A percentile compares a stretch with the other conserved stretches of the same genome.
phyloP scores from a whole-genome alignment of 768 basidiomycete genomes.

The Butyriboletus loyo region DNA sequence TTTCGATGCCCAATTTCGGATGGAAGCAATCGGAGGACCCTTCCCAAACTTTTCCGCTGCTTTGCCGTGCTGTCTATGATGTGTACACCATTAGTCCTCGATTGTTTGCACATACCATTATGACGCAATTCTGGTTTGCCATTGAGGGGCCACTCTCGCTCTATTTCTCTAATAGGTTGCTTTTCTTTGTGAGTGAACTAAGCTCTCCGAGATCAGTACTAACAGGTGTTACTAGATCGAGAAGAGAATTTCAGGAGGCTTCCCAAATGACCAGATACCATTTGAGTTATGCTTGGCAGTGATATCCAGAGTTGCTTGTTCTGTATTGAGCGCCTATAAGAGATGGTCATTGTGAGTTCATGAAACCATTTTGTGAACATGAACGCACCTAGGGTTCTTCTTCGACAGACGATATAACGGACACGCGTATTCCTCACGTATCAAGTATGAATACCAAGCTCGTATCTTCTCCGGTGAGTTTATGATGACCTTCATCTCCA shows the following conservation, averaged over 20 bases:
- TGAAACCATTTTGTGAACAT: neutral
- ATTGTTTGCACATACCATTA: constrained; percentile 9
- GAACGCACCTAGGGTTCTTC: neutral
- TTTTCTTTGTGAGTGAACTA: constrained; percentile 17
- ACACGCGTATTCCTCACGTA: constrained; percentile 11
- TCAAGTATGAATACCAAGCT: constrained; percentile 20
- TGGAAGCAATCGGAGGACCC: constrained; percentile 10
- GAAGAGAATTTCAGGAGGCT: constrained; percentile 6
- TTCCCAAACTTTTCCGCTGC: neutral
- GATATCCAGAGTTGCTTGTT: constrained; percentile 13
- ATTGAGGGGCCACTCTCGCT: constrained; percentile 18
- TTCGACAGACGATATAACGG: constrained; percentile 1
- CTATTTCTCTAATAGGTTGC: constrained; percentile 21
- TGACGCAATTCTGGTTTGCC: constrained; percentile 17
- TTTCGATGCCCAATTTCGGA: constrained; percentile 4
- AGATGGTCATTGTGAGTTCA: constrained; percentile 18
- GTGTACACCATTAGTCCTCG: constrained; percentile 22
- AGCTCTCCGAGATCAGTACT: neutral
- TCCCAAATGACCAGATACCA: neutral
- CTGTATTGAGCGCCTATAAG: constrained; percentile 15
- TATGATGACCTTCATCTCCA: neutral
- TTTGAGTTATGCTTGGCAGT: constrained; percentile 11
- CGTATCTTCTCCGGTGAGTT: constrained; percentile 19
- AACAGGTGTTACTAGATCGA: constrained; percentile 20
- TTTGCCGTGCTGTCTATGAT: constrained; percentile 20